These are phyloP conservation scores for Inosperma sp. DNA, from an alignment of 768 basidiomycete species.

Conservation along the genomic window DNA sequence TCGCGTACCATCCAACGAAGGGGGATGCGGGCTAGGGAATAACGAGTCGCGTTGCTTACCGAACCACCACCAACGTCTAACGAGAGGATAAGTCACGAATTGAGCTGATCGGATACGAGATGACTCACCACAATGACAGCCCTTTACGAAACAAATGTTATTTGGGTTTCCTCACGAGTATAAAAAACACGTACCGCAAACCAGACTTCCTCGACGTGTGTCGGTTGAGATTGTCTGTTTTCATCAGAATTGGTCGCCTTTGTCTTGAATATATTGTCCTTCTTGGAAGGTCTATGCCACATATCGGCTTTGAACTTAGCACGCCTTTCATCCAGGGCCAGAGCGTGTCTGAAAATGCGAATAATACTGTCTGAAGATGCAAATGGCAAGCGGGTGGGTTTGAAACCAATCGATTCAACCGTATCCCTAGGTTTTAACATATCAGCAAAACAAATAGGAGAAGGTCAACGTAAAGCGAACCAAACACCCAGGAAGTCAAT, in stretches of 20 bases:
- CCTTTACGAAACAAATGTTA: slow-evolving; percentile 20
- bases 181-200: slow-evolving; percentile 41
- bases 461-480: slow-evolving; percentile 27
- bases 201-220: slow-evolving; percentile 60
- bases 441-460: background rate
- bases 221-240: slow-evolving; percentile 13
- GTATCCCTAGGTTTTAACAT: slow-evolving; percentile 47
- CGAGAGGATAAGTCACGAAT: background rate
- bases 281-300: slow-evolving; percentile 36
- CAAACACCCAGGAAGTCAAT: slow-evolving; percentile 61
- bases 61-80: slow-evolving; percentile 58
- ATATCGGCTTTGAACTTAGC: slow-evolving; percentile 54
- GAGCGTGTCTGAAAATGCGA: slow-evolving; percentile 54
- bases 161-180: background rate
- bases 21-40: slow-evolving; percentile 50
- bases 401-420: slow-evolving; percentile 58
- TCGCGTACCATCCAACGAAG: slow-evolving; percentile 72
- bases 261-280: slow-evolving; percentile 27
- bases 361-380: slow-evolving; percentile 52
- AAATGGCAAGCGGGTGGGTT: slow-evolving; percentile 52
- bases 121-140: slow-evolving; percentile 43
- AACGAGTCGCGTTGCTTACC: slow-evolving; percentile 40
- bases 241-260: background rate
- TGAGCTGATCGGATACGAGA: background rate
- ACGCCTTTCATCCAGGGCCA: slow-evolving; percentile 58